These are phyloP conservation scores for Diutina siamensis DNA, from an alignment of 1,139 yeast species.

Conservation along the genomic window DNA sequence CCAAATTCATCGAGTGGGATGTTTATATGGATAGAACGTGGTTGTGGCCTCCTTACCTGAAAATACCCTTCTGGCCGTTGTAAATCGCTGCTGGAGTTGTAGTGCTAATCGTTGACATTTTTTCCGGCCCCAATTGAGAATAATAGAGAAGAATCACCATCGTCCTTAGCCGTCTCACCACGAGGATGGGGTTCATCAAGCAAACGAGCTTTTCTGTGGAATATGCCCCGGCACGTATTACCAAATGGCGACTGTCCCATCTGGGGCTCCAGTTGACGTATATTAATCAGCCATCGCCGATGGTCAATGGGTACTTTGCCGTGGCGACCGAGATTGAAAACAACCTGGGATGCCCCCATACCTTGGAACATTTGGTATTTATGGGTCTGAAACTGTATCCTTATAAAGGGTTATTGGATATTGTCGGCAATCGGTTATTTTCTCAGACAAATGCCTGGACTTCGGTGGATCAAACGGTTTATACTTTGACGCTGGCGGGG, in stretches of 20 bases:
- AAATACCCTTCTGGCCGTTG: too few relatives aligned
- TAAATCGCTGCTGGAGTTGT: neutral
- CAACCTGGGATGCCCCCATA: slow-evolving; percentile 92
- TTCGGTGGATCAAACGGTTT: slow-evolving; percentile 89
- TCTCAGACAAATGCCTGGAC: slow-evolving; percentile 97
- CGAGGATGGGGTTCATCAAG: neutral
- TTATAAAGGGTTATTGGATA: slow-evolving; percentile 82
- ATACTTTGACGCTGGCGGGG: slow-evolving; percentile 85
- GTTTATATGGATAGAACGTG: too few relatives aligned
- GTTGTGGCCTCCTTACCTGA: too few relatives aligned
- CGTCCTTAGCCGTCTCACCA: neutral
- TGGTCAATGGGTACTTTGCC: slow-evolving; percentile 87
- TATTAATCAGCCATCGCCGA: slow-evolving; percentile 73
- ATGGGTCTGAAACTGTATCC: slow-evolving; percentile 92
- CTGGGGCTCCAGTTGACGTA: slow-evolving; percentile 79
- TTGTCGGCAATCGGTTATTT: slow-evolving; percentile 73
- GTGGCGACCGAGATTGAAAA: slow-evolving; percentile 85
- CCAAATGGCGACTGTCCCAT: slow-evolving; percentile 60
- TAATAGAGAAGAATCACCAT: neutral
- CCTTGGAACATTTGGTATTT: slow-evolving; percentile 86
- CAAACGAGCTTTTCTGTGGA: slow-evolving; percentile 45
- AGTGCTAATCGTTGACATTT: neutral
- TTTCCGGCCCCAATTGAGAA: neutral
- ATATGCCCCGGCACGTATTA: slow-evolving; percentile 51
- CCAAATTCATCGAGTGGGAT: too few relatives aligned